Evolutionary conservation across 2,329 filamentous ascomycete species (phyloP).

Genomic region (Thelonectria olida): DNA sequence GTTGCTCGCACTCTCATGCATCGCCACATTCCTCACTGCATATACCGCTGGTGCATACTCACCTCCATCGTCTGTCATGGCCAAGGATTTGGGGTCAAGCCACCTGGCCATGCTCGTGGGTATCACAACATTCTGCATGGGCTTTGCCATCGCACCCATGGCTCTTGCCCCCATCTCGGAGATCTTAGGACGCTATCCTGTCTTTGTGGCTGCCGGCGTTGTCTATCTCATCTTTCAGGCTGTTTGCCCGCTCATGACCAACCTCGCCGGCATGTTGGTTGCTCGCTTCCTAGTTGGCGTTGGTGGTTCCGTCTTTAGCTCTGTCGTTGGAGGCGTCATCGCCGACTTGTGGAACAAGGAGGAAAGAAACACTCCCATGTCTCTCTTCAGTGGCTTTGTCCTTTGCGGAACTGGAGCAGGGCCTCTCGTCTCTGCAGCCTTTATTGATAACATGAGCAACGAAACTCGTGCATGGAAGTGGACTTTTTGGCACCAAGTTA

Average conservation of each 20-base stretch:
- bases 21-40: slow-evolving; percentile 79
- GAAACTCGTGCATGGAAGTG: slow-evolving; percentile 74
- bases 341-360: slow-evolving; percentile 84
- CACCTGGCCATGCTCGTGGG: slow-evolving; percentile 74
- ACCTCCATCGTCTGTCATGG: slow-evolving; percentile 73
- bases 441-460: slow-evolving; percentile 68
- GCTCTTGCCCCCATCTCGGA: slow-evolving; percentile 87
- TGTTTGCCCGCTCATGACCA: slow-evolving; percentile 75
- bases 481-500: slow-evolving; percentile 88
- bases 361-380: slow-evolving; percentile 89
- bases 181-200: slow-evolving; percentile 85
- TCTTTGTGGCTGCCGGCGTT: slow-evolving; percentile 79
- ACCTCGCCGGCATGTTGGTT: slow-evolving; percentile 77
- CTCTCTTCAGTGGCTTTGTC: slow-evolving; percentile 82
- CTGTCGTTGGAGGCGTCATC: slow-evolving; percentile 92
- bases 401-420: slow-evolving; percentile 83
- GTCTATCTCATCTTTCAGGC: slow-evolving; percentile 77
- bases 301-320: slow-evolving; percentile 82
- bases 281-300: slow-evolving; percentile 80
- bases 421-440: slow-evolving; percentile 75
- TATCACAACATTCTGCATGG: slow-evolving; percentile 83
- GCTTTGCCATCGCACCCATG: slow-evolving; percentile 88
- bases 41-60: slow-evolving; percentile 86
- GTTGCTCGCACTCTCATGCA: slow-evolving; percentile 77
- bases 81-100: slow-evolving; percentile 70